A percentile compares a stretch with the other conserved stretches of the same genome.
These are phyloP conservation scores for Diaporthe sp. DNA, from an alignment of 2,329 filamentous ascomycete genomes.

Conservation along the genomic window DNA sequence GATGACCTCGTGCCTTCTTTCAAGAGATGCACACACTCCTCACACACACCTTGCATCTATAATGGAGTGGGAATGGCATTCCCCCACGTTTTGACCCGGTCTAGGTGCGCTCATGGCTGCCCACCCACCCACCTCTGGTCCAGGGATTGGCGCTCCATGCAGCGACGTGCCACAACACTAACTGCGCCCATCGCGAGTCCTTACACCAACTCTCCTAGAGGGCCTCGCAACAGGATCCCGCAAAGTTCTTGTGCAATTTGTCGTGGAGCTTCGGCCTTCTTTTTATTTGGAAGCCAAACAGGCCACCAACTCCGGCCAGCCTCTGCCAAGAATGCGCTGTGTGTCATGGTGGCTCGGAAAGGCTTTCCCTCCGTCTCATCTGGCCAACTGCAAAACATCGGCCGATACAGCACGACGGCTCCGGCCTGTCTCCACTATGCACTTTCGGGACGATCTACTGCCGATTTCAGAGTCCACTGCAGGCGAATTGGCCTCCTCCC, in stretches of 20 bases:
- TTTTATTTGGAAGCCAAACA: slow-evolving; percentile 24
- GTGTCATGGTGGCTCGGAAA: slow-evolving; percentile 22
- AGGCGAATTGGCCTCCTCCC: not conserved
- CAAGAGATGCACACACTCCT: not conserved
- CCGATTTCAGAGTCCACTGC: slow-evolving; percentile 13
- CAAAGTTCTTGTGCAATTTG: not conserved
- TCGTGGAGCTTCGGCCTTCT: not conserved
- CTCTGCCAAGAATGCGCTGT: slow-evolving; percentile 20
- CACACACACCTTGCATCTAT: not conserved
- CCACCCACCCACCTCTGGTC: not conserved
- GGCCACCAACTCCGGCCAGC: not conserved
- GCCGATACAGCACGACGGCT: slow-evolving; percentile 30
- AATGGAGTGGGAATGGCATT: not conserved
- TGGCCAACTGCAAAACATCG: slow-evolving; percentile 33
- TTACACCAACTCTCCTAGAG: not conserved
- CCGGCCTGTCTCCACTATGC: slow-evolving; percentile 22
- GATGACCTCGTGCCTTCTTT: not conserved
- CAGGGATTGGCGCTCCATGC: slow-evolving; percentile 26
- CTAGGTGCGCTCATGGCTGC: not conserved
- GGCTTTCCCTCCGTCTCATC: slow-evolving; percentile 32
- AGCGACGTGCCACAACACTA: not conserved
- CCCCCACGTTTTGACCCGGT: not conserved
- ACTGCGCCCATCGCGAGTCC: not conserved
- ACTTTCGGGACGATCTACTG: slow-evolving; percentile 33
- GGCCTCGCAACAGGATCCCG: not conserved